A percentile compares a stretch with the other conserved stretches of the same genome.
These are phyloP conservation scores for Scopulariopsis brevicaulis DNA, from an alignment of 2,329 filamentous ascomycete genomes.

Conservation along the genomic window DNA sequence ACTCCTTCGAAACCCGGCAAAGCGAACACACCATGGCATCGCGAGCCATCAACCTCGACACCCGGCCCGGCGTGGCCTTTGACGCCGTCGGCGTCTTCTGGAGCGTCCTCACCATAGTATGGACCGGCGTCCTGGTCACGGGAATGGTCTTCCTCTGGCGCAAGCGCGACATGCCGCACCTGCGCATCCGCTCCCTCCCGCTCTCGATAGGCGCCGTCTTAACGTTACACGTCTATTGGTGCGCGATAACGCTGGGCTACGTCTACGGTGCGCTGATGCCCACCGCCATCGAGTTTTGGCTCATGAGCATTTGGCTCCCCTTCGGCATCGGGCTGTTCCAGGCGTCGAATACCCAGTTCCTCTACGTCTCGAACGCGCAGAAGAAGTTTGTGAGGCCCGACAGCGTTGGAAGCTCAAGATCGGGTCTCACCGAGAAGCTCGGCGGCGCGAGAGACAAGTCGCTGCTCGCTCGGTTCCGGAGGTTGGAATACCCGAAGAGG, in stretches of 20 bases:
- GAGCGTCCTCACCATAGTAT: slow-evolving; percentile 21
- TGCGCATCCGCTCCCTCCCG: slow-evolving; percentile 26
- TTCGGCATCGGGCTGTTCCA: slow-evolving; percentile 57
- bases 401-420: neutral
- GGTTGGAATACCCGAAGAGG: slow-evolving; percentile 32
- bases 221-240: slow-evolving; percentile 30
- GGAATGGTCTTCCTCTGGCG: slow-evolving; percentile 28
- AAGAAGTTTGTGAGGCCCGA: slow-evolving; percentile 21
- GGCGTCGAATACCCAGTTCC: slow-evolving; percentile 49
- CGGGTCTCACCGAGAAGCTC: neutral
- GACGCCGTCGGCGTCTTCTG: slow-evolving; percentile 29
- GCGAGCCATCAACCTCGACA: neutral
- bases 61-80: slow-evolving; percentile 7
- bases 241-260: slow-evolving; percentile 26
- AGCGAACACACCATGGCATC: neutral
- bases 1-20: too few species aligned
- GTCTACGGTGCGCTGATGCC: slow-evolving; percentile 28
- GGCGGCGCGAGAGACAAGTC: slow-evolving; percentile 12
- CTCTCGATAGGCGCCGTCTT: slow-evolving; percentile 27
- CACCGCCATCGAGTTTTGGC: slow-evolving; percentile 48
- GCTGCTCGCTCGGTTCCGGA: slow-evolving; percentile 22
- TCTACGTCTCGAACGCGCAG: slow-evolving; percentile 45
- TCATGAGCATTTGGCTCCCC: slow-evolving; percentile 55
- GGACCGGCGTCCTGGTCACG: slow-evolving; percentile 24
- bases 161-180: slow-evolving; percentile 25